Conservation (phyloP, 495 filamentous ascomycete genomes). For the Trichoderma gamsii region DNA sequence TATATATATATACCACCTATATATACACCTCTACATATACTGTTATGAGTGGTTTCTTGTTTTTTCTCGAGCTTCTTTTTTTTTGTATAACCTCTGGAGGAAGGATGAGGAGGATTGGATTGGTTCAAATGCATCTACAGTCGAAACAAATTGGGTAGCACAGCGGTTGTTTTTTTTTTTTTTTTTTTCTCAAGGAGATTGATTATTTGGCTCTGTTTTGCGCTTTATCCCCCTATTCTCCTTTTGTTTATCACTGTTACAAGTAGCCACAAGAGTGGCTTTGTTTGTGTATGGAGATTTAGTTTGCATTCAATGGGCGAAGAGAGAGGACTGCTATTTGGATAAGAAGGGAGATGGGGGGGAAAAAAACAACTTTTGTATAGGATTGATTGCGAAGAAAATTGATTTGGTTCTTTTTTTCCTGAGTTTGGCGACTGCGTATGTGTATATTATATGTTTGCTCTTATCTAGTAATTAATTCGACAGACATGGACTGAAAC, state of each 20-base stretch:
- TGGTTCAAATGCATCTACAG: neutral
- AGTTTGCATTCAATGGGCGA: neutral
- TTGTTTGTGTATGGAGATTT: neutral
- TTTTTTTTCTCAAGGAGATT: neutral
- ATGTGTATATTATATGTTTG: neutral
- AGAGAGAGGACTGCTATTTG: neutral
- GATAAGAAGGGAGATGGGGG: neutral
- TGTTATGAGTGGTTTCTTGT: neutral
- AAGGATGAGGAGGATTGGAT: neutral
- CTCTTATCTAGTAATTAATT: neutral
- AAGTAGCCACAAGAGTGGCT: neutral
- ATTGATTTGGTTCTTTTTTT: neutral
- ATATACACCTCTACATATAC: constrained; percentile 8
- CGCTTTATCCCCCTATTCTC: neutral
- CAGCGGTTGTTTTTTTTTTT: constrained; percentile 1
- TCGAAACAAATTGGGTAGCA: neutral
- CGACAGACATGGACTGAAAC: neutral
- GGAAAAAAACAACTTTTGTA: neutral
- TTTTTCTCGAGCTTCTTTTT: neutral
- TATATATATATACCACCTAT: neutral
- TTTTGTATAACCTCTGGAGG: constrained; percentile 5
- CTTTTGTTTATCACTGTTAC: neutral
- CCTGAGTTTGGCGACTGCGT: neutral
- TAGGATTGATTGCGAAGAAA: neutral
- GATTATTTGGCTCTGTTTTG: neutral